These are phyloP conservation scores for Dentipellis sp. DNA, from an alignment of 768 basidiomycete species.

Conservation along the genomic window DNA sequence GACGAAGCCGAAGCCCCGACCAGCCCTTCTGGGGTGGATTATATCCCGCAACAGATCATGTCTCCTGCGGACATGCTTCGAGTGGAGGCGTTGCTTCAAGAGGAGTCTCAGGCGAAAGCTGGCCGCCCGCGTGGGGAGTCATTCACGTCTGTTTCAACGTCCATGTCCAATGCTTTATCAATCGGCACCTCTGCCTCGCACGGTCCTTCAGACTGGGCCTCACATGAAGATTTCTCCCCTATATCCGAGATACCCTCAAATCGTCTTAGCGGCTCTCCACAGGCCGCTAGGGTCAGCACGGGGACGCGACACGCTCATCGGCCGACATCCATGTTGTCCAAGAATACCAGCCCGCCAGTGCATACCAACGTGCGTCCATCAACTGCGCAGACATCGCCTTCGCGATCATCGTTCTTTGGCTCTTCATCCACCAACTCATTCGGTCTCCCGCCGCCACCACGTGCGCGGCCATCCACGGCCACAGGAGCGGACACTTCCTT, in stretches of 20 bases:
- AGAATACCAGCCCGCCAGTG: background rate
- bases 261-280: no score
- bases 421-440: slow-evolving; percentile 21
- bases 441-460: slow-evolving; percentile 47
- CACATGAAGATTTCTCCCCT: background rate
- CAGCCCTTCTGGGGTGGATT: slow-evolving; percentile 37
- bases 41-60: slow-evolving; percentile 57
- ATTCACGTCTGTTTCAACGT: slow-evolving; percentile 6
- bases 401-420: slow-evolving; percentile 12
- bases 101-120: slow-evolving; percentile 16
- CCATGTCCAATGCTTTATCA: background rate
- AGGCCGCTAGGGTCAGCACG: no score
- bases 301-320: background rate
- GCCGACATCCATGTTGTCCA: background rate
- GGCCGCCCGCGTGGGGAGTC: slow-evolving; percentile 6
- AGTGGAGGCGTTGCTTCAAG: slow-evolving; percentile 42
- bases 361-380: background rate
- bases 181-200: background rate
- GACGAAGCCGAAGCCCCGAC: slow-evolving; percentile 33
- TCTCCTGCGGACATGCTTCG: slow-evolving; percentile 56
- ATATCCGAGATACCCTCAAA: no score
- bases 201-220: background rate
- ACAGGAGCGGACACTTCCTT: background rate
- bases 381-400: background rate
- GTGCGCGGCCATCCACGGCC: slow-evolving; percentile 20